Evolutionary conservation across 768 basidiomycete genomes (phyloP).

Genomic region (Suillus clintonianus): DNA sequence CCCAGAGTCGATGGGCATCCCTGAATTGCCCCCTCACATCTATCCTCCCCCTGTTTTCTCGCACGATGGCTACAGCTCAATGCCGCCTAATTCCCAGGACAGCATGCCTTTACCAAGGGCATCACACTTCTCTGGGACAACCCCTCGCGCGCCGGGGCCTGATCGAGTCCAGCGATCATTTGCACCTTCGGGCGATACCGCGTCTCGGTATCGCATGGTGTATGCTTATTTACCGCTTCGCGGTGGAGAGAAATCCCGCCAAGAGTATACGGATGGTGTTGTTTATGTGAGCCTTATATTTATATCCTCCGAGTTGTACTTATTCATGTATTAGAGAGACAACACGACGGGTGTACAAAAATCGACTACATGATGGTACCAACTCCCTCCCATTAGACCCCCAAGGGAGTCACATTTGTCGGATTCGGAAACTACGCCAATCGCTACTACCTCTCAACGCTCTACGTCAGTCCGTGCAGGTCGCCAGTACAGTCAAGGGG

Average conservation of each 20-base stretch:
- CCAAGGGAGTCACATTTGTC: not conserved
- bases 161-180: not conserved
- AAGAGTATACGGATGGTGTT: not conserved
- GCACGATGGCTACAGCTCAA: not conserved
- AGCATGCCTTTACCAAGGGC: not conserved
- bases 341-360: not conserved
- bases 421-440: not conserved
- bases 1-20: not conserved
- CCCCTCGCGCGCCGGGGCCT: not conserved
- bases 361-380: accelerated
- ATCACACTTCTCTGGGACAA: not conserved
- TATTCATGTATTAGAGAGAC: not conserved
- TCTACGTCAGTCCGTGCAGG: too few species aligned
- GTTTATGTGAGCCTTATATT: not conserved
- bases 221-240: not conserved
- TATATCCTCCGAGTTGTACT: not conserved
- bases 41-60: not conserved
- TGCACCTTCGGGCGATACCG: not conserved
- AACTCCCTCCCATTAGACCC: not conserved
- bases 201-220: not conserved
- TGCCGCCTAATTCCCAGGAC: not conserved
- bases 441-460: not conserved
- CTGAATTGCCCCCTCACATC: not conserved
- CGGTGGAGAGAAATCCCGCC: not conserved
- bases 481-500: too few species aligned